Percentiles rank a stretch among this genome's conserved stretches.
Conservation (phyloP, 2,329 filamentous ascomycete species). For the Tympanopsis confertula region DNA sequence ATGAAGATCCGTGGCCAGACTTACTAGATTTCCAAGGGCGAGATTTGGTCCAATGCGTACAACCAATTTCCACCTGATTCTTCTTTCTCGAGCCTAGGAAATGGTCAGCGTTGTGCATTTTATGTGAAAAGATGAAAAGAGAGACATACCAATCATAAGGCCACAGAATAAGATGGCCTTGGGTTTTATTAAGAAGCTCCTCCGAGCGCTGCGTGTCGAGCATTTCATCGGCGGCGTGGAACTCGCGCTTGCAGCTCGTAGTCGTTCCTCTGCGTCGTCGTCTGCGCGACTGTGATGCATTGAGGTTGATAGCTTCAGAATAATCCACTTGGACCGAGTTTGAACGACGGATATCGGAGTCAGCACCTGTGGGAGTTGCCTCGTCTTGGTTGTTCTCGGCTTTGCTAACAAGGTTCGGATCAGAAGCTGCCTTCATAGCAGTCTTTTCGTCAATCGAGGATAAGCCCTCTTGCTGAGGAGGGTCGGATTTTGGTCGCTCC, state of each 20-base stretch:
- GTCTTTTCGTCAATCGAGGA: background rate
- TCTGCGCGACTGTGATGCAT: slow-evolving; percentile 47
- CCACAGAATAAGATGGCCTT: slow-evolving; percentile 51
- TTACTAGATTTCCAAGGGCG: slow-evolving; percentile 55
- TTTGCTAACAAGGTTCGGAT: no score
- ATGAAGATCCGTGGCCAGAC: slow-evolving; percentile 5
- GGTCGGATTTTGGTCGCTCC: background rate
- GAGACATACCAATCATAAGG: slow-evolving; percentile 42
- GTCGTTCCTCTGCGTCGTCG: slow-evolving; percentile 48
- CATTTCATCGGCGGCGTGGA: slow-evolving; percentile 51
- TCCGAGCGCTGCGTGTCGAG: slow-evolving; percentile 37
- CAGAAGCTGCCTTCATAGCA: background rate
- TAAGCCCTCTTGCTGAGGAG: background rate
- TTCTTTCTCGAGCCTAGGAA: slow-evolving; percentile 38
- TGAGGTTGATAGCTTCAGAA: background rate
- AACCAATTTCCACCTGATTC: slow-evolving; percentile 54
- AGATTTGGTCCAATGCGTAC: slow-evolving; percentile 55
- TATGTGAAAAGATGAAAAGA: background rate
- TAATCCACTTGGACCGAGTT: background rate
- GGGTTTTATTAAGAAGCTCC: slow-evolving; percentile 42
- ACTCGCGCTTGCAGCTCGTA: slow-evolving; percentile 53
- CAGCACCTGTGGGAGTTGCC: background rate
- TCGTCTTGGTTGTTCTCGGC: no score
- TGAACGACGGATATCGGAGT: background rate
- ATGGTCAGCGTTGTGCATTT: no score